Conservation (phyloP, 2,329 filamentous ascomycete species). For the Scytalidium lignicola region DNA sequence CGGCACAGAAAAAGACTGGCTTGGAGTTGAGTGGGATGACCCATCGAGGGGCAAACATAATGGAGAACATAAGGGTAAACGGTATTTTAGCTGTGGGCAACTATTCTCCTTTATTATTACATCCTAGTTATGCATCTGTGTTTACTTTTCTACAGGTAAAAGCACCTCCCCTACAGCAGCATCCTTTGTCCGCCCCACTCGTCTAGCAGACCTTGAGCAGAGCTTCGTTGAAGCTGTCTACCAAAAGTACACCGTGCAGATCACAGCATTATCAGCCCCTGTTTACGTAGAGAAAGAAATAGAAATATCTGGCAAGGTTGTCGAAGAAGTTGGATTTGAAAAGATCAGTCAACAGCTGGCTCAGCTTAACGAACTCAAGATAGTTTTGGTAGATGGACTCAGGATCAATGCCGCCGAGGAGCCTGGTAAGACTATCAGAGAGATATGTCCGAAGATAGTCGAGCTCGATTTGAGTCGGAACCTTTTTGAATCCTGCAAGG, state of each 20-base stretch:
- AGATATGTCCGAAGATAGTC: constrained; percentile 60
- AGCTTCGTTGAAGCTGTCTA: constrained; percentile 76
- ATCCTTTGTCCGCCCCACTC: constrained; percentile 79
- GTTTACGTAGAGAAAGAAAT: constrained; percentile 47
- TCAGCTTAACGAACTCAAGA: constrained; percentile 68
- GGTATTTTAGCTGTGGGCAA: constrained; percentile 74
- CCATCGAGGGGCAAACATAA: constrained; percentile 81
- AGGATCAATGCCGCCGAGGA: constrained; percentile 45
- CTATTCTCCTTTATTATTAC: background rate
- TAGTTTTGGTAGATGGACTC: constrained; percentile 77
- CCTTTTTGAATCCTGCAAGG: constrained; percentile 62
- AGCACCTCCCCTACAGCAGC: constrained; percentile 64
- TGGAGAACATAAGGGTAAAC: constrained; percentile 71
- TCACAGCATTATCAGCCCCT: constrained; percentile 21
- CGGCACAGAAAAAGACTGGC: constrained; percentile 74
- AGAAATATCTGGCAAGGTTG: constrained; percentile 72
- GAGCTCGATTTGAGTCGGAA: constrained; percentile 86
- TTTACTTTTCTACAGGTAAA: constrained; percentile 38
- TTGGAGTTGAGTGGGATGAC: constrained; percentile 97
- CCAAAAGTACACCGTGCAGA: constrained; percentile 74
- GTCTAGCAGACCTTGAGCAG: constrained; percentile 60
- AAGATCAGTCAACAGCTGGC: constrained; percentile 81
- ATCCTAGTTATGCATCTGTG: constrained; percentile 1
- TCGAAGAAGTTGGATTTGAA: constrained; percentile 91
- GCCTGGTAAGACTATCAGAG: constrained; percentile 35